Evolutionary conservation across 2,329 filamentous ascomycete genomes (phyloP), one percentile per base, ranked within the genome.

Genomic region (Fusarium sp.): DNA sequence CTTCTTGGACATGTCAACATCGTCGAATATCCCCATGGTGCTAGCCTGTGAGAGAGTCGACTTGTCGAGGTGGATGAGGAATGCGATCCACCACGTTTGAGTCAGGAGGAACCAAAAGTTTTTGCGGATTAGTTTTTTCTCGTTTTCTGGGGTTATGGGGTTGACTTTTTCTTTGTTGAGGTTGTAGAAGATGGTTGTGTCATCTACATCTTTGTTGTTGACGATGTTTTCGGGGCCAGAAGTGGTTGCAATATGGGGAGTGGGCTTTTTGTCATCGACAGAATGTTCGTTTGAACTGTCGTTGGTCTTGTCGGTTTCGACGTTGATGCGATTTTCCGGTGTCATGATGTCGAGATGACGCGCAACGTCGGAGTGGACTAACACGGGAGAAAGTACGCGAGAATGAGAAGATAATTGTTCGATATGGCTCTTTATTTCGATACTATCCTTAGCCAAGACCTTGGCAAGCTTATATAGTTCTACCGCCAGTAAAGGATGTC

Each of bases 41-140:
- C 59, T 61, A 8, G 59, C 59, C 29, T 61, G 59, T 8, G 51
- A 57, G 14, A 61, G 51, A 2, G 59, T 61, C 20, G 59, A 61
- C 38, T 61, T 61, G 59, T 61, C 59, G 6, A 61, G 27, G 51
- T 61, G 59, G 27, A 61, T 61, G 20, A 61, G 59, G n/a, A 61
- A 61, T 0, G 51, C 59, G 10, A 61, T 23, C 59, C 51, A 61
- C 59, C 59, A 61, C 2, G 51, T 61, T n/a, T 61, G 59, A 16
- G 36, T 38, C 6, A 61, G 23, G 10, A 61, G 59, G 10, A 46
- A 56, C 59, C 59, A 57, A n/a, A 61, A 57, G 40, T 61, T 61
- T 34, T 40, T 61, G 31, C 51, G 59, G 13, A 49, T 23, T 2
- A 57, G n/a, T 4, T 14, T 42, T 16, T 57, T 57, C 25, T 31